Evolutionary conservation across 2,329 filamentous ascomycete species (phyloP).

Genomic region (Aureobasidium uvarum): DNA sequence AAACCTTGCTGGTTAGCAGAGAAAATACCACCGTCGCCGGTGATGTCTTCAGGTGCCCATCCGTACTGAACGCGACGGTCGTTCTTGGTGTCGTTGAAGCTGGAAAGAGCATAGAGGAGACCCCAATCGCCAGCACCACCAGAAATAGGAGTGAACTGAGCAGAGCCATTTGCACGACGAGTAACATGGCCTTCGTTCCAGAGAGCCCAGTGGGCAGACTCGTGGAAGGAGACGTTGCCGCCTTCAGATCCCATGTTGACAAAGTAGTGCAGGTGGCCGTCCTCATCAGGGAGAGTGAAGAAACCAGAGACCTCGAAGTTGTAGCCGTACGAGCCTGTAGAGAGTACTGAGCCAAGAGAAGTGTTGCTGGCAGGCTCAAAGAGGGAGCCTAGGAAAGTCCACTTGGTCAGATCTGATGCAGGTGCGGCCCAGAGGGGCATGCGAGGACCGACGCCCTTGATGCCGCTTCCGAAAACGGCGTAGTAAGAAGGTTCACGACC

Average conservation of each 20-base stretch:
- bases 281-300: conserved; percentile 46
- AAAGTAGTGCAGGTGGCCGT: conserved; percentile 48
- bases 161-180: conserved; percentile 47
- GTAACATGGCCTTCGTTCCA: conserved; percentile 48
- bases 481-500: conserved; percentile 47
- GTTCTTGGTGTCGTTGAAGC: conserved; percentile 51
- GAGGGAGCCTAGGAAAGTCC: conserved; percentile 49
- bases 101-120: conserved; percentile 47
- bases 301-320: conserved; percentile 53
- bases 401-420: conserved; percentile 46
- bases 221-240: conserved; percentile 46
- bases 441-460: conserved; percentile 49
- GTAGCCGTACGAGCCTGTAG: conserved; percentile 49
- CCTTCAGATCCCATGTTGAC: conserved; percentile 47
- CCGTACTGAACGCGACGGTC: conserved; percentile 50
- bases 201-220: conserved; percentile 45
- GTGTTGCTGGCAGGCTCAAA: conserved; percentile 48
- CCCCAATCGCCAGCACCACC: conserved; percentile 49
- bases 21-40: conserved; percentile 41
- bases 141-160: conserved; percentile 46
- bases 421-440: conserved; percentile 50
- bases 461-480: conserved; percentile 48
- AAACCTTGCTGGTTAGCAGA: conserved; percentile 45
- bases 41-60: conserved; percentile 48
- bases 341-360: conserved; percentile 43